Base-by-base conservation (phyloP, 441 rosid species). In the Omphalea diandra region DNA sequence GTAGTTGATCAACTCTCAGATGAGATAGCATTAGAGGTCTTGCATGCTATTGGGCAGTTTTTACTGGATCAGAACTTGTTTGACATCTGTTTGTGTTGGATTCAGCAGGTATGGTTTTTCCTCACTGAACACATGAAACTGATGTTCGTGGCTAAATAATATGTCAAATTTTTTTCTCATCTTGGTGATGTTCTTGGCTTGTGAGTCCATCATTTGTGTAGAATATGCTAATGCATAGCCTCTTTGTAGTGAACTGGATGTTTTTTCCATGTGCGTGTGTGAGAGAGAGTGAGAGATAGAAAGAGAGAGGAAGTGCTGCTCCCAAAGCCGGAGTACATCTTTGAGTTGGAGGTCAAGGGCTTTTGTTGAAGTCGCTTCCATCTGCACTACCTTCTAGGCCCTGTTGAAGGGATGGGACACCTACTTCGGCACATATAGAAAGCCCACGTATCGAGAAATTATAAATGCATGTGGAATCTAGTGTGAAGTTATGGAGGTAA, bases 31-130 rank as follows among this genome's bases (percentile, higher is more conserved):
- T 82, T 77, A 29, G 97, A 91, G 75, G 85, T 92, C 77, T 80
- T 93, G 43, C 81, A 85, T 79, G 93, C 89, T 70, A 77, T 93
- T 53, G 86, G 76, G 64, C 98, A 90, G 83, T 90, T 93, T 75
- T 86, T 96, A 29, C 75, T 82, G 73, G 97, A 91, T 71, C 96
- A 84, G 61, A 87, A 84, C 77, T 79, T 93, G 77, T 84, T 91
- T 32, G 98, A 93, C 77, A 83, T 91, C 38, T 88, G 97, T 80
- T 83, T 93, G 74, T 87, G 88, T 17, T 96, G 99, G 99, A 87
- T 87, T 84, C 97, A 93, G 69, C 97, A 96, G 97, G 97, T 96
- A 84, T 31, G 61, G 33, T n/a, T n/a, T n/a, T n/a, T n/a, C n/a
- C n/a, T n/a, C n/a, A n/a, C n/a, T n/a, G n/a, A n/a, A n/a, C n/a